phyloP scores from a whole-genome alignment of 1,284 basidiomycete genomes.

The Dichomitus squalens region DNA sequence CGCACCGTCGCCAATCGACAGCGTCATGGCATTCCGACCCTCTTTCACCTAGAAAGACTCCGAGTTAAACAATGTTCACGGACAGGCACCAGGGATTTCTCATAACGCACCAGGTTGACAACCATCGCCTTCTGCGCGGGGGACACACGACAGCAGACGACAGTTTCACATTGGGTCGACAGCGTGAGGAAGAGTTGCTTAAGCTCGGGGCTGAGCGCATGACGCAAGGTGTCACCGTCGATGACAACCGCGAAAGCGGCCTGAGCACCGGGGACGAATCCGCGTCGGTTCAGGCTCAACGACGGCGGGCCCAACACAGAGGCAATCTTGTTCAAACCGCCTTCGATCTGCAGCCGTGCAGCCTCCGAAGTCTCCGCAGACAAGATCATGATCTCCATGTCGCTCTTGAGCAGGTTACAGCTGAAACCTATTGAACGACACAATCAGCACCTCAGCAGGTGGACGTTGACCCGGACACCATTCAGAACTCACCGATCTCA shows the following conservation, averaged over 20 bases:
- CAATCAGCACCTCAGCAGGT: not conserved
- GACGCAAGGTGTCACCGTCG: constrained; percentile 90
- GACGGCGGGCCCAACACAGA: constrained; percentile 72
- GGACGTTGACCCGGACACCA: not conserved
- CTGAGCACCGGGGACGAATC: constrained; percentile 67
- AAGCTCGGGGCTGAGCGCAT: constrained; percentile 78
- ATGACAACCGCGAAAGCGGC: constrained; percentile 93
- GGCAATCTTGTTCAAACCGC: constrained; percentile 92
- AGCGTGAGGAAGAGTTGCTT: constrained; percentile 90
- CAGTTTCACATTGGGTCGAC: constrained; percentile 95
- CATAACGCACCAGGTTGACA: constrained; percentile 77
- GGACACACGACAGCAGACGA: constrained; percentile 96
- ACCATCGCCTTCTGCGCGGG: constrained; percentile 96
- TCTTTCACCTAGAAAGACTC: constrained; percentile 76
- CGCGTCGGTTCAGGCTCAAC: constrained; percentile 57
- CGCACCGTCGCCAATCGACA: constrained; percentile 96
- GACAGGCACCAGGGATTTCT: not conserved
- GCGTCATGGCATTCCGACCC: constrained; percentile 92
- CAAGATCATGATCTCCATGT: constrained; percentile 97
- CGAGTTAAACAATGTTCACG: not conserved
- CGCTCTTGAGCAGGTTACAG: constrained; percentile 89
- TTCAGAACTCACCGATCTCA: constrained; percentile 68
- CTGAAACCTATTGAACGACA: constrained; percentile 58
- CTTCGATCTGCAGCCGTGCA: constrained; percentile 87
- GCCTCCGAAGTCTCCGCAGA: constrained; percentile 81